Evolutionary conservation across 1,284 basidiomycete species (phyloP).

Genomic region (Ceratobasidium theobromae): DNA sequence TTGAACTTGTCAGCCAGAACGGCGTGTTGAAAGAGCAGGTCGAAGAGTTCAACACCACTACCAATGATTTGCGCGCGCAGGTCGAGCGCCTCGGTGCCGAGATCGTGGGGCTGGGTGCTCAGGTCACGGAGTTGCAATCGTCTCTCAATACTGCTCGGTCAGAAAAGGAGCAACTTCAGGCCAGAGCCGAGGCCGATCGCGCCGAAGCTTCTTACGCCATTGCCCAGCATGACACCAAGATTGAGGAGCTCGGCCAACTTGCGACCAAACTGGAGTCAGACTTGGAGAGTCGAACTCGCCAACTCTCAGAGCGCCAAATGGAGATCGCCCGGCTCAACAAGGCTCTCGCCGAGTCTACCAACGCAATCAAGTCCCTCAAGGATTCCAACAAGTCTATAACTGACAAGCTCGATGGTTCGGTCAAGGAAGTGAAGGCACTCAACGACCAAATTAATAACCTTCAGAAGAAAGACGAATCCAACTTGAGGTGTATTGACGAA

Average conservation of each 20-base stretch:
- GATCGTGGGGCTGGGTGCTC: neutral
- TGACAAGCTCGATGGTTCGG: neutral
- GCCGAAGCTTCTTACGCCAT: neutral
- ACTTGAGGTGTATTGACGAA: neutral
- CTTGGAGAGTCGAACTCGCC: neutral
- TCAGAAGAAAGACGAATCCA: conserved; percentile 1
- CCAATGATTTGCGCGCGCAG: neutral
- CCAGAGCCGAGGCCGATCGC: neutral
- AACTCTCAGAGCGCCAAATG: neutral
- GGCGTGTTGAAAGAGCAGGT: neutral
- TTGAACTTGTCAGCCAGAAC: neutral
- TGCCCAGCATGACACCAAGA: neutral
- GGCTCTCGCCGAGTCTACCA: neutral
- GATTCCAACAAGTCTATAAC: neutral
- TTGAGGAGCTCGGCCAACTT: neutral
- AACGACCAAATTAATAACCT: neutral
- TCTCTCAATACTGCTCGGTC: neutral
- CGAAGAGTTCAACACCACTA: neutral
- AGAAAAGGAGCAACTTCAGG: neutral
- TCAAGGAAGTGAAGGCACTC: neutral
- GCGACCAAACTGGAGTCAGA: neutral
- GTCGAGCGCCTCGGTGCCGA: neutral
- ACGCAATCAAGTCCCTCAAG: neutral
- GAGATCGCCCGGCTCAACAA: neutral
- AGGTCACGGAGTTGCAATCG: neutral